Evolutionary conservation across 257 asterid genomes (phyloP).

Genomic region (Solanum tacnaense): DNA sequence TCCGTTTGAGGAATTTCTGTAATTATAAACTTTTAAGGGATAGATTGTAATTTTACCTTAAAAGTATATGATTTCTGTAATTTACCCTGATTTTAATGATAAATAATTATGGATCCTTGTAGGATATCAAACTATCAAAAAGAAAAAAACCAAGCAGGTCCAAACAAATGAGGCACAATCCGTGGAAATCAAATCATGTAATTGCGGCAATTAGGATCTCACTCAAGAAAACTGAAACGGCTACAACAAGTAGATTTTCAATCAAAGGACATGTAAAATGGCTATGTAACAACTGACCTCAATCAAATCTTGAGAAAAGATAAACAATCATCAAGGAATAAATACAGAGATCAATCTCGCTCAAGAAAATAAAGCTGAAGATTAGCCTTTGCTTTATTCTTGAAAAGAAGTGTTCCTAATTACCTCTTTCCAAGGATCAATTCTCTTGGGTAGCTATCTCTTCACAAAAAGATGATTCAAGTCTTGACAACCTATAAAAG

Average conservation of each 20-base stretch:
- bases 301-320: neutral
- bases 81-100: too few species aligned
- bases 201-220: neutral
- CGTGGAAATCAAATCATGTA: too few species aligned
- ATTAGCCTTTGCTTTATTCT: neutral
- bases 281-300: too few species aligned
- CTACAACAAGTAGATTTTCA: neutral
- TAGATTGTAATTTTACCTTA: too few species aligned
- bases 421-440: neutral
- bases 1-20: too few species aligned
- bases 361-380: neutral
- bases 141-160: neutral
- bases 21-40: too few species aligned
- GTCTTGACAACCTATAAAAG: too few species aligned
- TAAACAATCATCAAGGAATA: neutral
- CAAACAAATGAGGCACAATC: neutral
- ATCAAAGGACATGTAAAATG: too few species aligned
- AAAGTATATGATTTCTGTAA: too few species aligned
- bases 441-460: neutral
- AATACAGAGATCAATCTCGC: neutral
- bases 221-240: neutral
- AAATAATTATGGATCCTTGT: too few species aligned
- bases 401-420: neutral
- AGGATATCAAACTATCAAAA: too few species aligned
- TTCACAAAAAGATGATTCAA: too few species aligned